A percentile compares a stretch with the other conserved stretches of the same genome.
Evolutionary conservation across 306 rosid species (phyloP).

Genomic region (Corylus heterophylla): DNA sequence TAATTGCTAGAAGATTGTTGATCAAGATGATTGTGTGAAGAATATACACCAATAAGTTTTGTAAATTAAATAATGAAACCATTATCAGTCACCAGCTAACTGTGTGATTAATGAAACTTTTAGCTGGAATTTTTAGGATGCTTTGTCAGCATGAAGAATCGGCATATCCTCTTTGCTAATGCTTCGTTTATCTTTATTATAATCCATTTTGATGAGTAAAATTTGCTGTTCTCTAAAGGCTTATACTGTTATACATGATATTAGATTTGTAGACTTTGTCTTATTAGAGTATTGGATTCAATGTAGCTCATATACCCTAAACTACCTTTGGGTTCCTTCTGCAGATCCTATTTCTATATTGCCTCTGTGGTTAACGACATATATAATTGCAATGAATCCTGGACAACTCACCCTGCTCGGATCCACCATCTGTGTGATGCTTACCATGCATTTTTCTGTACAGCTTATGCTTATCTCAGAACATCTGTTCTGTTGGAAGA

Average conservation of each 20-base stretch:
- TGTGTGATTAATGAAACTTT: too few species aligned
- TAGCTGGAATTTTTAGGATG: too few species aligned
- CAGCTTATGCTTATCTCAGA: conserved; percentile 39
- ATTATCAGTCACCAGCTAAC: too few species aligned
- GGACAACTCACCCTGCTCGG: conserved; percentile 21
- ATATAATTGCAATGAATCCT: conserved; percentile 7
- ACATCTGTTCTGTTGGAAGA: conserved; percentile 17
- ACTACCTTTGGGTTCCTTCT: not conserved
- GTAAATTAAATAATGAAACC: too few species aligned
- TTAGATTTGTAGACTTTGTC: not conserved
- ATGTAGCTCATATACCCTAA: not conserved
- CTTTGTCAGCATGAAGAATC: too few species aligned
- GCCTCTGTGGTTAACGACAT: not conserved
- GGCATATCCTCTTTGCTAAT: too few species aligned
- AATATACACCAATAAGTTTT: too few species aligned
- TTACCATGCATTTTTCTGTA: conserved; percentile 25
- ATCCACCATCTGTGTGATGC: conserved; percentile 37
- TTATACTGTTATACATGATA: not conserved
- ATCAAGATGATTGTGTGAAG: too few species aligned
- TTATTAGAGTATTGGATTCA: not conserved
- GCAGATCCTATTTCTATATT: conserved; percentile 16
- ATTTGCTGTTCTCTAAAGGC: not conserved
- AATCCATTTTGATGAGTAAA: too few species aligned
- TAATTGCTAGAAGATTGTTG: too few species aligned
- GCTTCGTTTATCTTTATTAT: too few species aligned